A percentile compares a stretch with the other conserved stretches of the same genome.
phyloP scores from a whole-genome alignment of 345 rosid species.

The Hibiscus syriacus region DNA sequence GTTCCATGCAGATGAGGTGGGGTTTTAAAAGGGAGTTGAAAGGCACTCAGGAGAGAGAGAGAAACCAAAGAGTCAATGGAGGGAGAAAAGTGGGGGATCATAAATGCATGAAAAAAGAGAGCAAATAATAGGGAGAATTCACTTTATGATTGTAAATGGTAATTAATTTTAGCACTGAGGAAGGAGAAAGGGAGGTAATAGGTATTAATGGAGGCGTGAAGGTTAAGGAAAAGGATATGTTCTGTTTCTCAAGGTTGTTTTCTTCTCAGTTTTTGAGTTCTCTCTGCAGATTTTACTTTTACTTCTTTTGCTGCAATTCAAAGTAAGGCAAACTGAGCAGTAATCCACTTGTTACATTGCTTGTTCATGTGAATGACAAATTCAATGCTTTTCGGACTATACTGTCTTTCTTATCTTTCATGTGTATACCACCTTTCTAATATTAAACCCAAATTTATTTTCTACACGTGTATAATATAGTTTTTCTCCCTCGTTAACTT shows the following conservation, averaged over 20 bases:
- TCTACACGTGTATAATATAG: too few species aligned
- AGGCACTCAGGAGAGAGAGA: background rate
- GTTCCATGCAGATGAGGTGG: constrained; percentile 3
- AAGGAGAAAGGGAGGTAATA: too few species aligned
- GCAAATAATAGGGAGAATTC: background rate
- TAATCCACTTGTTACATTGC: background rate
- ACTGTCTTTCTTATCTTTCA: too few species aligned
- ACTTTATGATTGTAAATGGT: background rate
- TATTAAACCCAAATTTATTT: too few species aligned
- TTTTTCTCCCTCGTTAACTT: too few species aligned
- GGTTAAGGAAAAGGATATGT: background rate
- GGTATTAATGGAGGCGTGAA: constrained; percentile 7
- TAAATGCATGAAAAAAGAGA: constrained; percentile 8
- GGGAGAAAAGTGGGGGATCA: background rate
- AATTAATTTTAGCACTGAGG: constrained; percentile 1
- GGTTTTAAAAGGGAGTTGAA: constrained; percentile 8
- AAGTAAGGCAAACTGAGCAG: background rate
- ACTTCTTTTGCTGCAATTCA: background rate
- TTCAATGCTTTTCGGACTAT: too few species aligned
- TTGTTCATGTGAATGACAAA: background rate
- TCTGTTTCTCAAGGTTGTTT: background rate
- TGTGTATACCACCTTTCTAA: too few species aligned
- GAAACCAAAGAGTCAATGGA: background rate
- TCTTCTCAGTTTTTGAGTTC: background rate
- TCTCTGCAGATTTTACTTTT: background rate